Conservation (phyloP, 1,139 yeast genomes). For the Candida smagusa region DNA sequence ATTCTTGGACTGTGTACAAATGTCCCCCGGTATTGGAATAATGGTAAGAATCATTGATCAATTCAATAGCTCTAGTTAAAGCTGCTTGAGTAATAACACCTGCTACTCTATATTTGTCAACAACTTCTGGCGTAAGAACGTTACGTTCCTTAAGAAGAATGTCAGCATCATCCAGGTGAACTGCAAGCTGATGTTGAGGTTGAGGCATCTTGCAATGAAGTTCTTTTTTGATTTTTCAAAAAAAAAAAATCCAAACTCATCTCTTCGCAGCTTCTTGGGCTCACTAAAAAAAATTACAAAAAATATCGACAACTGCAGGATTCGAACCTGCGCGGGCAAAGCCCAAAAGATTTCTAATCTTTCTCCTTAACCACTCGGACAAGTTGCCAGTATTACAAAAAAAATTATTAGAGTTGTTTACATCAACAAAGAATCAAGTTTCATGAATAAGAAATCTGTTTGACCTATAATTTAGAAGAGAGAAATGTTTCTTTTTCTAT, state of each 20-base stretch:
- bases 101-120: constrained; percentile 83
- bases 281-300: constrained; percentile 1
- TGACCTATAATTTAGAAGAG: too few species aligned
- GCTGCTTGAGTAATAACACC: constrained; percentile 93
- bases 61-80: constrained; percentile 58
- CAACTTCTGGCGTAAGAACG: constrained; percentile 54
- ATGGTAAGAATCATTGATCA: constrained; percentile 73
- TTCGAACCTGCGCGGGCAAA: constrained; percentile 55
- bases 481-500: too few species aligned
- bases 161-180: constrained; percentile 70
- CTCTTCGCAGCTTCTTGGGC: constrained; percentile 2
- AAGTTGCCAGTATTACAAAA: too few species aligned
- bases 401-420: too few species aligned
- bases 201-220: constrained; percentile 2
- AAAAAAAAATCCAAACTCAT: constrained; percentile 1
- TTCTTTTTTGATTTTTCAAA: background rate
- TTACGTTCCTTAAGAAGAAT: constrained; percentile 73
- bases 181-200: constrained; percentile 52
- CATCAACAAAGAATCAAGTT: too few species aligned
- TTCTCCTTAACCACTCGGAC: constrained; percentile 38
- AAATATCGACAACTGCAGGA: constrained; percentile 42
- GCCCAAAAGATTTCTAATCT: constrained; percentile 43
- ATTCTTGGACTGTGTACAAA: constrained; percentile 59
- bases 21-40: constrained; percentile 42
- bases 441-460: too few species aligned